Conservation (phyloP, 2,329 filamentous ascomycete genomes). For the Xylariaceae sp. region DNA sequence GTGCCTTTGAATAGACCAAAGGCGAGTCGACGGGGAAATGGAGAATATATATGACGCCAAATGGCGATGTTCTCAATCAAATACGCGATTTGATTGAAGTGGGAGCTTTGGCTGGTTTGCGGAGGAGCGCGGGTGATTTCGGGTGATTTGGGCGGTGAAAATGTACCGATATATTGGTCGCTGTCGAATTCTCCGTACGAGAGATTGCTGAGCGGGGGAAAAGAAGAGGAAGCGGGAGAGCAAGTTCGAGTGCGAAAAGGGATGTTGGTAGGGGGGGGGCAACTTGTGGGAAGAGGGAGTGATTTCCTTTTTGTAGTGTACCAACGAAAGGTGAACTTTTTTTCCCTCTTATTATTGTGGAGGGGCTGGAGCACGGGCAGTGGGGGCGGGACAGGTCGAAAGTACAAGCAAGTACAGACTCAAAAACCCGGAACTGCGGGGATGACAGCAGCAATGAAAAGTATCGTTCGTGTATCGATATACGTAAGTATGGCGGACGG, state of each 20-base stretch:
- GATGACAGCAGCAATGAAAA: too few species aligned
- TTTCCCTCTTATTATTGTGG: not conserved
- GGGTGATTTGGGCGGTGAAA: not conserved
- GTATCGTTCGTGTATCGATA: too few species aligned
- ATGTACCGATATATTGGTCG: not conserved
- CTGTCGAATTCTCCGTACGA: not conserved
- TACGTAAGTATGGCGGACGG: too few species aligned
- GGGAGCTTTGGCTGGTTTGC: not conserved
- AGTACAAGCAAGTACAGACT: too few species aligned
- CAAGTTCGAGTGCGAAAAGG: not conserved
- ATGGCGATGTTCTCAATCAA: constrained; percentile 2
- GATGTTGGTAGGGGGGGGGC: not conserved
- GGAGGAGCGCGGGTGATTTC: not conserved
- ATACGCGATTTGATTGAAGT: not conserved
- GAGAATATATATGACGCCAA: not conserved
- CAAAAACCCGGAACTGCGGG: too few species aligned
- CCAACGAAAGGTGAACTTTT: not conserved
- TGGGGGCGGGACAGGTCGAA: not conserved
- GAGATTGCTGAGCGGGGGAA: not conserved
- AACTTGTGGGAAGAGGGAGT: not conserved
- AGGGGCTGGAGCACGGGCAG: not conserved
- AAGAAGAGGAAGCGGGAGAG: not conserved
- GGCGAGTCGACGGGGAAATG: constrained; percentile 38
- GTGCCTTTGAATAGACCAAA: constrained; percentile 66
- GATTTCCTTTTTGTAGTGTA: not conserved